These are phyloP conservation scores for Prinsepia uniflora DNA, from an alignment of 306 rosid genomes.

Conservation along the genomic window DNA sequence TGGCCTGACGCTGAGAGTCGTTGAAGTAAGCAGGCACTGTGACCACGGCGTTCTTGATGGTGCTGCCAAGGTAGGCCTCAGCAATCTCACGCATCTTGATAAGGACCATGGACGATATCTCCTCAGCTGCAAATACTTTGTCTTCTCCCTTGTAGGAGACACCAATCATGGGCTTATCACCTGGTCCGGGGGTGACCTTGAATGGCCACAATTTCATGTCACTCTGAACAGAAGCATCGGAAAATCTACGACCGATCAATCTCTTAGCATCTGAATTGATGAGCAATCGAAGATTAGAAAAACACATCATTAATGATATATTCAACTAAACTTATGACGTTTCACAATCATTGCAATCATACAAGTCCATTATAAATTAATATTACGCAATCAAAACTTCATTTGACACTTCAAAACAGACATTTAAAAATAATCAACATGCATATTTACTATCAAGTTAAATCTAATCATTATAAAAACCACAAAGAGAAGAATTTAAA, in stretches of 20 bases:
- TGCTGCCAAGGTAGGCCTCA: slow-evolving; percentile 59
- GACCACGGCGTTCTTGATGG: slow-evolving; percentile 57
- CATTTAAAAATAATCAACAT: neutral
- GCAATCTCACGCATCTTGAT: slow-evolving; percentile 73
- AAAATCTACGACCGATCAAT: slow-evolving; percentile 56
- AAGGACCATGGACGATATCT: slow-evolving; percentile 63
- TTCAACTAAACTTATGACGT: neutral
- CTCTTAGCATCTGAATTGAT: slow-evolving; percentile 51
- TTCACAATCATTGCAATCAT: neutral
- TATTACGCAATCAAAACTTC: too few species aligned
- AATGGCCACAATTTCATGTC: slow-evolving; percentile 69
- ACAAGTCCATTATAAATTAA: neutral
- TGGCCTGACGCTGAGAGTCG: slow-evolving; percentile 68
- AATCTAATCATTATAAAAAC: too few species aligned
- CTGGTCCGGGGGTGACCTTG: slow-evolving; percentile 49
- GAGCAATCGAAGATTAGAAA: neutral
- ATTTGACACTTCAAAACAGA: too few species aligned
- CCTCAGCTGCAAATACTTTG: slow-evolving; percentile 61
- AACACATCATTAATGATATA: neutral
- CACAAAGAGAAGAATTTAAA: too few species aligned
- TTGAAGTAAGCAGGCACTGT: slow-evolving; percentile 70
- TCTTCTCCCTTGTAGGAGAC: slow-evolving; percentile 66
- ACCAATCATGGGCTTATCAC: slow-evolving; percentile 58
- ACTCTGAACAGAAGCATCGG: slow-evolving; percentile 59
- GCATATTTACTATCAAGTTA: too few species aligned